These are phyloP conservation scores for Cryptococcus sp. DNA, from an alignment of 1,284 basidiomycete species.

Conservation along the genomic window DNA sequence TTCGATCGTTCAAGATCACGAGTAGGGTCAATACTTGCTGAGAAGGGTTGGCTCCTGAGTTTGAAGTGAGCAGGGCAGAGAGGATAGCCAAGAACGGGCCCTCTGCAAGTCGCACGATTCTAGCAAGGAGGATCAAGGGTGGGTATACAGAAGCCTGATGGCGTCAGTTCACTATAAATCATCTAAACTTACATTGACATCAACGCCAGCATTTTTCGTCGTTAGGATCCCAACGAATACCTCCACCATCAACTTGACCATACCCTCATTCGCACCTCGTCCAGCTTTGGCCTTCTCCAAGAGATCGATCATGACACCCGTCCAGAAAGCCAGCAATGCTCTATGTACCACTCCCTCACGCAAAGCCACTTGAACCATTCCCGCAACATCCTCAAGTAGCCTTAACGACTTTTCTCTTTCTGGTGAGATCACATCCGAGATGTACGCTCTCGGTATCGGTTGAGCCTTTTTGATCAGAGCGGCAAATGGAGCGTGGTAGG, in stretches of 20 bases:
- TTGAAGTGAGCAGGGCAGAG: constrained; percentile 31
- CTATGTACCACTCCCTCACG: constrained; percentile 60
- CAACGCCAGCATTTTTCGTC: constrained; percentile 27
- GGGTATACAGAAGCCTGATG: constrained; percentile 43
- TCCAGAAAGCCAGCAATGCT: constrained; percentile 77
- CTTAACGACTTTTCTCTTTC: constrained; percentile 58
- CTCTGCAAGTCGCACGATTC: constrained; percentile 38
- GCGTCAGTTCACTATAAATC: neutral
- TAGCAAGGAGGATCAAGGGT: constrained; percentile 42
- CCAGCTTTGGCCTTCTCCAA: constrained; percentile 53
- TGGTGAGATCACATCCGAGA: constrained; percentile 58
- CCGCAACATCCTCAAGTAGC: constrained; percentile 57
- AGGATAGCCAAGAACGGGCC: constrained; percentile 38
- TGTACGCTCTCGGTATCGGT: constrained; percentile 65
- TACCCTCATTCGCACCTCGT: constrained; percentile 28
- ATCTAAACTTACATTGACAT: constrained; percentile 34
- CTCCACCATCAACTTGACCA: constrained; percentile 46
- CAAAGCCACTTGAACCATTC: constrained; percentile 59
- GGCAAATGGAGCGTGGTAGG: constrained; percentile 54
- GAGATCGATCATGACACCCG: constrained; percentile 73
- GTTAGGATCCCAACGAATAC: constrained; percentile 35
- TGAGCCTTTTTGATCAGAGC: constrained; percentile 71
- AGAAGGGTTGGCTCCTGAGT: constrained; percentile 37
- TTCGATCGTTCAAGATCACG: constrained; percentile 40
- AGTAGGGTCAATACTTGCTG: constrained; percentile 43